A percentile compares a stretch with the other conserved stretches of the same genome.
Evolutionary conservation across 352 stramenopile species (phyloP).

Genomic region (Phytophthora megakarya): DNA sequence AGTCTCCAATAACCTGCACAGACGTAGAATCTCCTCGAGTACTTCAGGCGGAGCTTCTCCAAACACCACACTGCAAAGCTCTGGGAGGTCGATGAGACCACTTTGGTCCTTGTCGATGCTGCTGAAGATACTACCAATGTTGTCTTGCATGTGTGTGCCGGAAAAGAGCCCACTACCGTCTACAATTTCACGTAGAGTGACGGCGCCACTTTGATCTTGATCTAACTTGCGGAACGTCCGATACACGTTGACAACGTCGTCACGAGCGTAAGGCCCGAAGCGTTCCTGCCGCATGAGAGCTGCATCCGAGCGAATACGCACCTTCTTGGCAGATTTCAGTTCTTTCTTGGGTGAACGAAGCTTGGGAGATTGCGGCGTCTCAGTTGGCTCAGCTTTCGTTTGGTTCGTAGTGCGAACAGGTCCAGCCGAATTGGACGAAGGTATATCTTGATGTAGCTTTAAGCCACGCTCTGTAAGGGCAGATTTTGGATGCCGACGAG

Average conservation of each 20-base stretch:
- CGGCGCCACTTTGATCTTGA: slow-evolving; percentile 66
- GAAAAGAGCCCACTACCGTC: slow-evolving; percentile 65
- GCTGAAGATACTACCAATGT: slow-evolving; percentile 77
- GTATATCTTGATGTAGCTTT: slow-evolving; percentile 20
- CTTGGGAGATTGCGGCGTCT: neutral
- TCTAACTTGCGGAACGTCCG: slow-evolving; percentile 77
- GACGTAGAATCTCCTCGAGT: slow-evolving; percentile 58
- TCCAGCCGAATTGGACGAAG: slow-evolving; percentile 29
- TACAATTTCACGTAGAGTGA: slow-evolving; percentile 67
- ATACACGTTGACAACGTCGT: slow-evolving; percentile 77
- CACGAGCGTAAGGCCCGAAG: slow-evolving; percentile 68
- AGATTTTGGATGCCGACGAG: slow-evolving; percentile 26
- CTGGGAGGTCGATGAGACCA: slow-evolving; percentile 71
- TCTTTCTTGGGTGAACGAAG: slow-evolving; percentile 20
- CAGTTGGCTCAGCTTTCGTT: neutral
- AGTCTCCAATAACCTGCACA: slow-evolving; percentile 57
- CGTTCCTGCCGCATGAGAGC: slow-evolving; percentile 62
- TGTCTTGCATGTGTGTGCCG: slow-evolving; percentile 67
- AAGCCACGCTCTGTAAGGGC: slow-evolving; percentile 18
- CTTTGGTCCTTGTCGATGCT: slow-evolving; percentile 80
- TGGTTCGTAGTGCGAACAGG: slow-evolving; percentile 2
- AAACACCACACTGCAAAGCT: slow-evolving; percentile 69
- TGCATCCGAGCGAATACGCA: slow-evolving; percentile 63
- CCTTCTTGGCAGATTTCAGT: slow-evolving; percentile 55
- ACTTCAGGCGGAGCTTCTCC: slow-evolving; percentile 43